A percentile compares a stretch with the other conserved stretches of the same genome.
phyloP scores from a whole-genome alignment of 805 yeast species.

The Debaryomyces castellii region DNA sequence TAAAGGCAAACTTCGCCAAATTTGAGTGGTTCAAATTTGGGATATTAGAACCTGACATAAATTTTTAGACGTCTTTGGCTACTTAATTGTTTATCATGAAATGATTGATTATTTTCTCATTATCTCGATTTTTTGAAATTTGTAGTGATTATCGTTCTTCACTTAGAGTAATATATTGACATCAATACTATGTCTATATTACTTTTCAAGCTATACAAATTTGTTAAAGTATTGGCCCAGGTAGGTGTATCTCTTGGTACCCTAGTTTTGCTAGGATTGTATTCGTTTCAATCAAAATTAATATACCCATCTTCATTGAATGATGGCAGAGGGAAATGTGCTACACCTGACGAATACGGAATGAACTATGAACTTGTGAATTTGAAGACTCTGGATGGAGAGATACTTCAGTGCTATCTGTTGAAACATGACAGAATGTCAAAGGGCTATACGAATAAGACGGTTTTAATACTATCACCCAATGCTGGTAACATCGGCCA shows the following conservation, averaged over 20 bases:
- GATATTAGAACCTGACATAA: conserved; percentile 4
- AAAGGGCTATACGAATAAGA: conserved; percentile 51
- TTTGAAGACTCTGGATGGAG: conserved; percentile 69
- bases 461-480: conserved; percentile 79
- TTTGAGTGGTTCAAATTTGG: conserved; percentile 6
- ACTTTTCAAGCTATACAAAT: conserved; percentile 13
- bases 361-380: conserved; percentile 60
- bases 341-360: conserved; percentile 70
- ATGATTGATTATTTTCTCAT: not conserved
- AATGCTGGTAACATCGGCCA: conserved; percentile 97
- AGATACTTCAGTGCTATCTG: conserved; percentile 61
- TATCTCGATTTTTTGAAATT: not conserved
- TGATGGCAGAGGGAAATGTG: conserved; percentile 69
- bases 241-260: conserved; percentile 46
- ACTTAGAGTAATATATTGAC: not conserved
- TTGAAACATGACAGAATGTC: conserved; percentile 48
- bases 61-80: too few relatives aligned
- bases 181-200: not conserved
- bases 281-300: conserved; percentile 59
- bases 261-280: conserved; percentile 51
- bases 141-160: not conserved
- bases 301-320: conserved; percentile 86
- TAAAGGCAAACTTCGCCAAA: conserved; percentile 58
- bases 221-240: conserved; percentile 30
- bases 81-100: not conserved